These are phyloP conservation scores for Acacia confusa DNA, from an alignment of 306 rosid genomes.

Conservation along the genomic window DNA sequence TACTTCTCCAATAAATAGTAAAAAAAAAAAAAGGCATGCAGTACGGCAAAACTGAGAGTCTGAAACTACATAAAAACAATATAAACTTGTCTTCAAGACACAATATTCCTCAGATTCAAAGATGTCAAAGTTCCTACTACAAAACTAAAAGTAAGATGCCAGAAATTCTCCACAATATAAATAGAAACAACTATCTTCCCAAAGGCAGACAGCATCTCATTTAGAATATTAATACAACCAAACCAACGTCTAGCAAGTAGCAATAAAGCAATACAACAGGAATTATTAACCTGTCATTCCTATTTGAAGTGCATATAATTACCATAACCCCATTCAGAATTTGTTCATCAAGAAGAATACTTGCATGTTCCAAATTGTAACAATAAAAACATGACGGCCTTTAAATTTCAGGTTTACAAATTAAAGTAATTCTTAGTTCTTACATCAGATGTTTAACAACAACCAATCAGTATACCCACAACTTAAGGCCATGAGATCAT, in stretches of 20 bases:
- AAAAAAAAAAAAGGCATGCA: background rate
- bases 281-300: background rate
- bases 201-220: background rate
- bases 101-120: background rate
- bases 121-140: background rate
- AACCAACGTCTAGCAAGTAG: background rate
- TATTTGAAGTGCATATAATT: background rate
- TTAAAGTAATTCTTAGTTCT: background rate
- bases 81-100: background rate
- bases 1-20: background rate
- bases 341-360: background rate
- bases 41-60: background rate
- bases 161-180: background rate
- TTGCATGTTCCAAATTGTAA: background rate
- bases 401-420: background rate
- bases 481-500: background rate
- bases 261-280: background rate
- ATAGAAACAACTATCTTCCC: background rate
- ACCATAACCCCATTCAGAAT: background rate
- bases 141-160: background rate
- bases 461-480: background rate
- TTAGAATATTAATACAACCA: background rate
- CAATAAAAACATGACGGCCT: background rate
- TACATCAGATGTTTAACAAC: background rate
- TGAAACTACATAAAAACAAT: background rate